Evolutionary conservation across 768 basidiomycete genomes (phyloP).

Genomic region (Serendipita sp.): DNA sequence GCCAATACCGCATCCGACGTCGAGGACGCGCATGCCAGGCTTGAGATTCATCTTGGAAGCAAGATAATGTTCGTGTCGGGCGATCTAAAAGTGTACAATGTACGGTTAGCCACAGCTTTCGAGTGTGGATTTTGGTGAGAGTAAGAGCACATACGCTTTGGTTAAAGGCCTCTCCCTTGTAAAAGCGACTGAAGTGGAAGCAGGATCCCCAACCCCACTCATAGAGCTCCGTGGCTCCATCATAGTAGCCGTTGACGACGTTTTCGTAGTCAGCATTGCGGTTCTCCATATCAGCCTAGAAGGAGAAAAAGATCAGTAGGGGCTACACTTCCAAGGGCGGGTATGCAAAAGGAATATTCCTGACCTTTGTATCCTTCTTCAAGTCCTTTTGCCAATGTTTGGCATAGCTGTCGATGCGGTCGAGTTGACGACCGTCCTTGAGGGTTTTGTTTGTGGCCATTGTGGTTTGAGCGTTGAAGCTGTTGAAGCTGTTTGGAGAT

Average conservation of each 20-base stretch:
- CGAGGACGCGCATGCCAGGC: slow-evolving; percentile 89
- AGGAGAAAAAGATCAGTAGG: neutral
- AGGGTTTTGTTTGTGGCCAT: neutral
- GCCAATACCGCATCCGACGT: slow-evolving; percentile 96
- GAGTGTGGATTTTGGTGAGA: neutral
- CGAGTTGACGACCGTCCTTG: slow-evolving; percentile 41
- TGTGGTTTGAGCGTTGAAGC: neutral
- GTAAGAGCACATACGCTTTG: slow-evolving; percentile 13
- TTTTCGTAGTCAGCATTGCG: slow-evolving; percentile 75
- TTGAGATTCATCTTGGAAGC: slow-evolving; percentile 68
- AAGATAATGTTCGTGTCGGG: slow-evolving; percentile 96
- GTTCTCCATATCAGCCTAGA: slow-evolving; percentile 38
- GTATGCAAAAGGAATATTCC: neutral
- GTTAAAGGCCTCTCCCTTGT: slow-evolving; percentile 51
- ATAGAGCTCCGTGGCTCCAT: slow-evolving; percentile 89
- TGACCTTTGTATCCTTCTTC: slow-evolving; percentile 39
- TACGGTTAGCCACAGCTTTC: slow-evolving; percentile 19
- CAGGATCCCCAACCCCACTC: slow-evolving; percentile 86
- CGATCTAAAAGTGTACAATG: slow-evolving; percentile 43
- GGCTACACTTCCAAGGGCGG: neutral
- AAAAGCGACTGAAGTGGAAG: slow-evolving; percentile 96
- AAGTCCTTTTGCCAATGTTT: slow-evolving; percentile 84
- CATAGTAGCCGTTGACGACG: slow-evolving; percentile 94
- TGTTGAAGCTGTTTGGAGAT: neutral
- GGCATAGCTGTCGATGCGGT: slow-evolving; percentile 71